Evolutionary conservation across 345 rosid species (phyloP).

Genomic region (Cochlearia excelsa): DNA sequence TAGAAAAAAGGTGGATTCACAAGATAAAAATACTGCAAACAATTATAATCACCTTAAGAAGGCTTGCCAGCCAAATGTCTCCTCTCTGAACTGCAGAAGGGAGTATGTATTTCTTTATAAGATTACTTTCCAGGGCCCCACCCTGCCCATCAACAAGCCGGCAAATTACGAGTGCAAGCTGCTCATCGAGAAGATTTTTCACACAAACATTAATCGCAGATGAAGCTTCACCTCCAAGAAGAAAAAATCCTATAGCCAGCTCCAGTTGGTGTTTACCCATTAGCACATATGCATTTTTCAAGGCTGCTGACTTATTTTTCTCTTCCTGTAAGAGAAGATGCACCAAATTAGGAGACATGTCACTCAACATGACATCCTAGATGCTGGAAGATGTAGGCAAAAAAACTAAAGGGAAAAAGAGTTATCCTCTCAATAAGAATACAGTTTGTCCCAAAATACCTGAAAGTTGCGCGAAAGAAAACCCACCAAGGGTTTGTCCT

Average conservation of each 20-base stretch:
- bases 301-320: slow-evolving; percentile 84
- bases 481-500: slow-evolving; percentile 84
- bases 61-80: slow-evolving; percentile 83
- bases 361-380: slow-evolving; percentile 16
- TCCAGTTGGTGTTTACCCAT: slow-evolving; percentile 92
- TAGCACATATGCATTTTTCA: slow-evolving; percentile 93
- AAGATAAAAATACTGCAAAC: slow-evolving; percentile 21
- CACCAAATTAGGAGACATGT: slow-evolving; percentile 21
- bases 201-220: slow-evolving; percentile 82
- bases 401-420: slow-evolving; percentile 2
- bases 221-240: slow-evolving; percentile 89
- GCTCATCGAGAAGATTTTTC: slow-evolving; percentile 86
- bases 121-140: slow-evolving; percentile 64
- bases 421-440: slow-evolving; percentile 21
- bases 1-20: slow-evolving; percentile 8
- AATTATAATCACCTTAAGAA: slow-evolving; percentile 61
- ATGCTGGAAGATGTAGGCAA: slow-evolving; percentile 7
- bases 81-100: slow-evolving; percentile 71
- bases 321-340: slow-evolving; percentile 57
- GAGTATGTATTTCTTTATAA: slow-evolving; percentile 62
- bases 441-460: slow-evolving; percentile 44
- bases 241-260: slow-evolving; percentile 84
- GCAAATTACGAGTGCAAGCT: slow-evolving; percentile 86
- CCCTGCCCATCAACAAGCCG: slow-evolving; percentile 77
- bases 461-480: slow-evolving; percentile 92